Percentiles rank a stretch among this genome's conserved stretches.
Conservation (phyloP, 179 eudicot genomes). For the Dionaea muscipula region DNA sequence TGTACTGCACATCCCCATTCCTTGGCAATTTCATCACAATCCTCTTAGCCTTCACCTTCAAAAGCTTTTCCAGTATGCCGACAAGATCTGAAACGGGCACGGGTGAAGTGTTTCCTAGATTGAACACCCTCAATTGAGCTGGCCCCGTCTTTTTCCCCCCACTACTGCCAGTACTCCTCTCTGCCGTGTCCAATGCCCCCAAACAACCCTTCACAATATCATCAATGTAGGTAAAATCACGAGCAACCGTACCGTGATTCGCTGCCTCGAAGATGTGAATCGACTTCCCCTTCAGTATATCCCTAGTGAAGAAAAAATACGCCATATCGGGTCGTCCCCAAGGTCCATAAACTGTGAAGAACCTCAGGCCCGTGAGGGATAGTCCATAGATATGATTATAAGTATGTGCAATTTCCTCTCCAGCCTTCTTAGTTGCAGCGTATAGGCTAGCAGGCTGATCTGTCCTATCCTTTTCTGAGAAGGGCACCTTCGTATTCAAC, state of each 20-base stretch:
- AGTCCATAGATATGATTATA: conserved; percentile 29
- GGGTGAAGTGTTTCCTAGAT: conserved; percentile 26
- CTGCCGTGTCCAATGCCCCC: conserved; percentile 25
- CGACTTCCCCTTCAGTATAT: conserved; percentile 26
- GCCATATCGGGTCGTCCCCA: conserved; percentile 35
- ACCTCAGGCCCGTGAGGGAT: conserved; percentile 22
- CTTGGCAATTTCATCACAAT: conserved; percentile 21
- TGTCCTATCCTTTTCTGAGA: conserved; percentile 23
- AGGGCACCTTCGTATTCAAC: conserved; percentile 22
- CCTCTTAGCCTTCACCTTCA: conserved; percentile 25
- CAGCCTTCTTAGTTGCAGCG: conserved; percentile 30
- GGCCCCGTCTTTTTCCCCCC: conserved; percentile 28
- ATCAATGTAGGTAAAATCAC: conserved; percentile 31
- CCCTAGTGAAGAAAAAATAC: conserved; percentile 24
- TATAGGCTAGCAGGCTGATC: conserved; percentile 27
- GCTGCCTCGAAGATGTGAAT: conserved; percentile 21
- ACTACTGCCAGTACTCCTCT: conserved; percentile 23
- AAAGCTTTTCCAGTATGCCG: conserved; percentile 21
- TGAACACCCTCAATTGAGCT: conserved; percentile 25
- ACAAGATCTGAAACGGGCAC: conserved; percentile 21
- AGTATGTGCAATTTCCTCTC: conserved; percentile 25
- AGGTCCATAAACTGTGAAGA: conserved; percentile 28
- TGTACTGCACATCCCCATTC: conserved; percentile 27
- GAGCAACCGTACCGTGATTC: conserved; percentile 18
- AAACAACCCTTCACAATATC: conserved; percentile 30